Evolutionary conservation across 1,139 yeast species (phyloP).

Genomic region (Candida pseudocylindracea): DNA sequence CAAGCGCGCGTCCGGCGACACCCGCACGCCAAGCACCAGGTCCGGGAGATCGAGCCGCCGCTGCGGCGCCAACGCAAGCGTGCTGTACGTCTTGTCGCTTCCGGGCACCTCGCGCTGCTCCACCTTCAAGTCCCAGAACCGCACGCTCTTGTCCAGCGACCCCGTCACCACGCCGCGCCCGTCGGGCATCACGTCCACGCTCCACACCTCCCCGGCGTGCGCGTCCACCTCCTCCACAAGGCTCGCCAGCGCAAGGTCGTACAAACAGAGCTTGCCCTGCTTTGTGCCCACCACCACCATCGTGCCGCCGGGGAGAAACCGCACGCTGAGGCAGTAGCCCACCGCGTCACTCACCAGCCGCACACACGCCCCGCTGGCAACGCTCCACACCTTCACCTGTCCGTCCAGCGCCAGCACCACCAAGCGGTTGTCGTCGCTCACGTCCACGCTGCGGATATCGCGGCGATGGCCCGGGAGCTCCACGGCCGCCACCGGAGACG

Average conservation of each 20-base stretch:
- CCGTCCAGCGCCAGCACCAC: slow-evolving; percentile 88
- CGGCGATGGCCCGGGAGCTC: slow-evolving; percentile 76
- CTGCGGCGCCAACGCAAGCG: slow-evolving; percentile 42
- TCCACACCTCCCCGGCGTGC: slow-evolving; percentile 64
- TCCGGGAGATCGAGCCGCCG: slow-evolving; percentile 73
- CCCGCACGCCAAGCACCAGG: slow-evolving; percentile 57
- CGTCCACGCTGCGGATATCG: slow-evolving; percentile 66
- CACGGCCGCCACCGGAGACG: slow-evolving; percentile 24
- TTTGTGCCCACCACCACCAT: slow-evolving; percentile 80
- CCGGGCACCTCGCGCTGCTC: slow-evolving; percentile 52
- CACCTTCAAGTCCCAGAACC: slow-evolving; percentile 71
- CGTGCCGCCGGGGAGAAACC: slow-evolving; percentile 82
- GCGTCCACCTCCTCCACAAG: slow-evolving; percentile 12
- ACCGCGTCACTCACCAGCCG: slow-evolving; percentile 54
- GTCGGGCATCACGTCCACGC: slow-evolving; percentile 68
- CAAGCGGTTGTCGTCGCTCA: slow-evolving; percentile 61
- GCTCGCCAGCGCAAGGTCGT: slow-evolving; percentile 19
- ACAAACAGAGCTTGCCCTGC: slow-evolving; percentile 64
- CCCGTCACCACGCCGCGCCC: slow-evolving; percentile 80
- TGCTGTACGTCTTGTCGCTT: slow-evolving; percentile 26
- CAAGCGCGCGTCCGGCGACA: slow-evolving; percentile 64
- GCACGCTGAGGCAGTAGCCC: slow-evolving; percentile 68
- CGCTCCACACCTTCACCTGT: slow-evolving; percentile 71
- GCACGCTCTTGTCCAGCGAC: slow-evolving; percentile 77
- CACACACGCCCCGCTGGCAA: slow-evolving; percentile 48